Percentiles rank a stretch among this genome's conserved stretches.
These are phyloP conservation scores for Pilobolus umbonatus DNA, from an alignment of 192 early-diverging fungal species.

Conservation along the genomic window DNA sequence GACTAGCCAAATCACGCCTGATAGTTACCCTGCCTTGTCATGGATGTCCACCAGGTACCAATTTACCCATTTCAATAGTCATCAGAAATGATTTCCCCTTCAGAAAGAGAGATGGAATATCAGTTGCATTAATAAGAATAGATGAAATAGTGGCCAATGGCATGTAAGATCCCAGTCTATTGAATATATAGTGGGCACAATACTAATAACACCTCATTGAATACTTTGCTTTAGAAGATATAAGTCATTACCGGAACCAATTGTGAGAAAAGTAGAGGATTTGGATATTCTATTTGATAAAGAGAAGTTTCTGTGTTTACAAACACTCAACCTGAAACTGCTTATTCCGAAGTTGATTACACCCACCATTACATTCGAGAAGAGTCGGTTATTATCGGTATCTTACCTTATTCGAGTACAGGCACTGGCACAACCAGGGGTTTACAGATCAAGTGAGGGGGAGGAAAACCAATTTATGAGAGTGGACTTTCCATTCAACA, in stretches of 20 bases:
- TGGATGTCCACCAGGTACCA: conserved; percentile 1
- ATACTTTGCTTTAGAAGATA: neutral
- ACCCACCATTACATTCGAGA: conserved; percentile 1
- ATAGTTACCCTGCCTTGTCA: conserved; percentile 1
- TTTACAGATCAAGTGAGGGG: neutral
- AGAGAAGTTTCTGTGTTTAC: neutral
- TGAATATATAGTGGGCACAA: no score
- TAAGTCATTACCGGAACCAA: neutral
- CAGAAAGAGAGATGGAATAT: neutral
- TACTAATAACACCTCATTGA: no score
- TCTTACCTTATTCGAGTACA: conserved; percentile 7
- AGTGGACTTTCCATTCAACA: conserved; percentile 3
- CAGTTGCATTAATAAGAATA: conserved; percentile 1
- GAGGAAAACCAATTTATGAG: neutral
- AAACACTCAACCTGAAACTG: neutral
- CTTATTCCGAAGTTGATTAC: neutral
- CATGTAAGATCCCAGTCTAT: no score
- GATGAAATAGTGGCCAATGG: conserved; percentile 2
- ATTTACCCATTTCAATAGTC: neutral
- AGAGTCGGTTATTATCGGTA: conserved; percentile 6
- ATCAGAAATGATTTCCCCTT: conserved; percentile 3
- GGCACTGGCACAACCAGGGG: neutral
- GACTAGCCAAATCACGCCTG: neutral
- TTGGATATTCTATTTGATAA: neutral
- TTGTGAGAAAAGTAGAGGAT: neutral